phyloP scores from a whole-genome alignment of 148 eudicot genomes.

The Vaccinium vitisidaea region DNA sequence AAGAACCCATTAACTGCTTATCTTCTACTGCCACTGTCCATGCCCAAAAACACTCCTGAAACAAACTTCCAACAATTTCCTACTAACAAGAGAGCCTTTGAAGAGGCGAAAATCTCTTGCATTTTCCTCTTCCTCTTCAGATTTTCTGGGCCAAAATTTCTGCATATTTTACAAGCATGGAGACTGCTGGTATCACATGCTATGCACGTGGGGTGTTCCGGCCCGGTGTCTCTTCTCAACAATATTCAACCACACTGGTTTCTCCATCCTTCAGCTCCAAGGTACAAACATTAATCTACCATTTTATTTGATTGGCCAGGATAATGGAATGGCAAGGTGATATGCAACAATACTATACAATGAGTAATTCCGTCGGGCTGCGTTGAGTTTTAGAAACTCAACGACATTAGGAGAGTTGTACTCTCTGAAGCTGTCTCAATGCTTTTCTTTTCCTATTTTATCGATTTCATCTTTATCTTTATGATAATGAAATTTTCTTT shows the following conservation, averaged over 20 bases:
- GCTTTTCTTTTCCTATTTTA: too few species aligned
- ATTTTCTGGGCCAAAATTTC: background rate
- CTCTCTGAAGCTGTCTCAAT: too few species aligned
- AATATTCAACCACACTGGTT: constrained; percentile 54
- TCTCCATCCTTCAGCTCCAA: constrained; percentile 57
- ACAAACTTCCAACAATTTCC: background rate
- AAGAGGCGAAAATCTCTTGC: constrained; percentile 12
- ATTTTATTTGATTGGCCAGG: background rate
- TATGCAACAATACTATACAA: too few species aligned
- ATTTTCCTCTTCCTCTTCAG: background rate
- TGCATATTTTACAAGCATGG: constrained; percentile 38
- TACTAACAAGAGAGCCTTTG: constrained; percentile 12
- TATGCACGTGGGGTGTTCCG: constrained; percentile 58
- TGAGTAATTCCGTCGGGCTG: too few species aligned
- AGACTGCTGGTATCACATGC: constrained; percentile 64
- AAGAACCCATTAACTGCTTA: constrained; percentile 54
- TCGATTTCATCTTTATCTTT: too few species aligned
- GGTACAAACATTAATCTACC: constrained; percentile 31
- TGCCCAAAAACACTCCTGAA: background rate
- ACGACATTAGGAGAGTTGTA: too few species aligned
- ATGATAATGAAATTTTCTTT: too few species aligned
- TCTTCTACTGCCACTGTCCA: constrained; percentile 33
- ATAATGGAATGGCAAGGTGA: background rate
- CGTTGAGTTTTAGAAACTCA: too few species aligned
- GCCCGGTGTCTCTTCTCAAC: constrained; percentile 63